phyloP scores from a whole-genome alignment of 2,329 filamentous ascomycete genomes.

The Botrytis elliptica region DNA sequence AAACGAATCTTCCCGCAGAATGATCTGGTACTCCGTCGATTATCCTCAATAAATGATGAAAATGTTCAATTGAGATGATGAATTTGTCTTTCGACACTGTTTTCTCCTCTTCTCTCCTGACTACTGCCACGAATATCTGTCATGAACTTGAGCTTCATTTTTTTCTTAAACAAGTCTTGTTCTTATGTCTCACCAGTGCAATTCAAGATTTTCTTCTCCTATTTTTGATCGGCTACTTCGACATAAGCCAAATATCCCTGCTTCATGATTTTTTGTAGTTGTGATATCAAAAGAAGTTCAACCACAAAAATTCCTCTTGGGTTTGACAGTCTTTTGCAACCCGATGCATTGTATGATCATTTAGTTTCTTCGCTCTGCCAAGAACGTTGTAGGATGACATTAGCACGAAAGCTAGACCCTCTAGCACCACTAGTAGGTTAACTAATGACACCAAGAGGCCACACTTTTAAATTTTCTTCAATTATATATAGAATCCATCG shows the following conservation, averaged over 20 bases:
- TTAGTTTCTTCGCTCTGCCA: neutral
- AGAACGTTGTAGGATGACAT: neutral
- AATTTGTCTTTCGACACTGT: neutral
- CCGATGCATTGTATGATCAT: neutral
- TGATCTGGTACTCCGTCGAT: neutral
- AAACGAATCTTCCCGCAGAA: neutral
- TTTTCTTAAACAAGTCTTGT: neutral
- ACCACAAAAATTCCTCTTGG: neutral
- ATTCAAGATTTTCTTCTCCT: neutral
- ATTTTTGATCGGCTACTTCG: neutral
- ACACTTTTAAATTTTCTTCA: neutral
- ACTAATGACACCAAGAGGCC: neutral
- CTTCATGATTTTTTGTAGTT: neutral
- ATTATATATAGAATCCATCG: neutral
- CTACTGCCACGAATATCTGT: neutral
- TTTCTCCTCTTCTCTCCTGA: neutral
- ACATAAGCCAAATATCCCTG: neutral
- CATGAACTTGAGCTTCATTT: neutral
- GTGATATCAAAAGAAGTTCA: neutral
- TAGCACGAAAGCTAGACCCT: neutral
- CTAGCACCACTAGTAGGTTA: neutral
- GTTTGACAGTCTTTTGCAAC: neutral
- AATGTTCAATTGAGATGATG: neutral
- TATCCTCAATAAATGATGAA: neutral
- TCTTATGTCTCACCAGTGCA: neutral